These are phyloP conservation scores for Aeschynomene evenia DNA, from an alignment of 306 rosid species.

Conservation along the genomic window DNA sequence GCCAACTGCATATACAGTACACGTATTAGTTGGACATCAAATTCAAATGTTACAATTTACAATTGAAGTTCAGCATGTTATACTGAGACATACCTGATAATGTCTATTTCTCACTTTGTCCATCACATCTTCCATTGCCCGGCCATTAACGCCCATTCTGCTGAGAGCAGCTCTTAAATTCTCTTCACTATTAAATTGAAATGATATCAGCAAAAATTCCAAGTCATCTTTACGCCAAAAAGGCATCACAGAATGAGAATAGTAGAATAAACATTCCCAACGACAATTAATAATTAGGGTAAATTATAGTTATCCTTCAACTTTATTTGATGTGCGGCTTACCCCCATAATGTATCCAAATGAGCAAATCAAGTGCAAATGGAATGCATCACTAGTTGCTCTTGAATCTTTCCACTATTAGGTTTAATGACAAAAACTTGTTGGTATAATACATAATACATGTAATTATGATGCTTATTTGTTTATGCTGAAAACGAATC, in stretches of 20 bases:
- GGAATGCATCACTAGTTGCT: neutral
- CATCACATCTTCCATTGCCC: constrained; percentile 70
- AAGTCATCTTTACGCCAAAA: constrained; percentile 1
- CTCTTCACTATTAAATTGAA: constrained; percentile 67
- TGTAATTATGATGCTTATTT: neutral
- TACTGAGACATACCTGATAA: constrained; percentile 79
- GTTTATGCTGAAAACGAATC: neutral
- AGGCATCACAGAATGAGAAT: constrained; percentile 7
- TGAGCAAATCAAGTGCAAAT: neutral
- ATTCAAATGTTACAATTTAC: constrained; percentile 19
- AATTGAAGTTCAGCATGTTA: constrained; percentile 24
- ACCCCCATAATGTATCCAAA: neutral
- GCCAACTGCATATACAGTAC: constrained; percentile 65
- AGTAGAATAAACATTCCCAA: constrained; percentile 5
- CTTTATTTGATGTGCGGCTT: constrained; percentile 3
- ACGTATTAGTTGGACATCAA: constrained; percentile 31
- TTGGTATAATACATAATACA: neutral
- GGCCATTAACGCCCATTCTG: constrained; percentile 78
- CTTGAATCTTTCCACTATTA: constrained; percentile 3
- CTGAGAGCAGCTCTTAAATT: constrained; percentile 85
- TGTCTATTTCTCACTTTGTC: constrained; percentile 85
- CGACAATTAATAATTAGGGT: neutral
- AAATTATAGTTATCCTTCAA: neutral
- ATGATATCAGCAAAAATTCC: constrained; percentile 21
- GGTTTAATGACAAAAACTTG: neutral